Conservation (phyloP, 768 basidiomycete species). For the Asterophora parasitica region DNA sequence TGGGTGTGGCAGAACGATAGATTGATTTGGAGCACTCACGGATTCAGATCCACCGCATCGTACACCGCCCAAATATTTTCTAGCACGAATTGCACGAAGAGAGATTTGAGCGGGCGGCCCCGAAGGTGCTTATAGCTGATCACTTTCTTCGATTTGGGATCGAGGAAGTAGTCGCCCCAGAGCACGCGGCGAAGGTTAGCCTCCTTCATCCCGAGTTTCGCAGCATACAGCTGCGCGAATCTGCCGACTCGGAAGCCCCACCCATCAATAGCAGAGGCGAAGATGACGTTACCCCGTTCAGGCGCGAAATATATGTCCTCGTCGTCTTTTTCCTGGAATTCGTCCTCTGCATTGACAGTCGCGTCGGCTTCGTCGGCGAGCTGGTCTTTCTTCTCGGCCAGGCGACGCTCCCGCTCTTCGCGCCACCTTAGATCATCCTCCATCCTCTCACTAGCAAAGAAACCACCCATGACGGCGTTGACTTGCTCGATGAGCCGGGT, state of each 20-base stretch:
- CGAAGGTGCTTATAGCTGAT: slow-evolving; percentile 87
- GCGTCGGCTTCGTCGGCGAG: slow-evolving; percentile 64
- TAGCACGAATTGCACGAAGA: slow-evolving; percentile 95
- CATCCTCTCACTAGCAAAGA: slow-evolving; percentile 95
- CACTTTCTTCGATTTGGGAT: slow-evolving; percentile 92
- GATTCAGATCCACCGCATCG: slow-evolving; percentile 81
- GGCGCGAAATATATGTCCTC: slow-evolving; percentile 98
- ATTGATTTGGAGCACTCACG: slow-evolving; percentile 51
- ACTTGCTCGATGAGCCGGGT: slow-evolving; percentile 91
- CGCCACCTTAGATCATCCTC: slow-evolving; percentile 93
- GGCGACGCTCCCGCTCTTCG: slow-evolving; percentile 82
- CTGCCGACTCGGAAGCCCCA: slow-evolving; percentile 96
- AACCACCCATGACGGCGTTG: slow-evolving; percentile 96
- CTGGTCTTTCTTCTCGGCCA: slow-evolving; percentile 70
- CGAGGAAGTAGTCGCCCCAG: slow-evolving; percentile 97
- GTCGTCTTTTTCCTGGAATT: slow-evolving; percentile 94
- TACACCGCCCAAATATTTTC: slow-evolving; percentile 98
- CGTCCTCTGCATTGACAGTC: slow-evolving; percentile 51
- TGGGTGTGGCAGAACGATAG: no score
- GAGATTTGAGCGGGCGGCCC: slow-evolving; percentile 83
- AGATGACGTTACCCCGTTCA: slow-evolving; percentile 92
- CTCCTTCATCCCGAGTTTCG: slow-evolving; percentile 89
- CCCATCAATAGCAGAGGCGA: slow-evolving; percentile 92
- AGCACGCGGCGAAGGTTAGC: slow-evolving; percentile 77
- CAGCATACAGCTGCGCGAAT: slow-evolving; percentile 89